These are phyloP conservation scores for Jacaranda copaia DNA, from an alignment of 257 asterid species.

Conservation along the genomic window DNA sequence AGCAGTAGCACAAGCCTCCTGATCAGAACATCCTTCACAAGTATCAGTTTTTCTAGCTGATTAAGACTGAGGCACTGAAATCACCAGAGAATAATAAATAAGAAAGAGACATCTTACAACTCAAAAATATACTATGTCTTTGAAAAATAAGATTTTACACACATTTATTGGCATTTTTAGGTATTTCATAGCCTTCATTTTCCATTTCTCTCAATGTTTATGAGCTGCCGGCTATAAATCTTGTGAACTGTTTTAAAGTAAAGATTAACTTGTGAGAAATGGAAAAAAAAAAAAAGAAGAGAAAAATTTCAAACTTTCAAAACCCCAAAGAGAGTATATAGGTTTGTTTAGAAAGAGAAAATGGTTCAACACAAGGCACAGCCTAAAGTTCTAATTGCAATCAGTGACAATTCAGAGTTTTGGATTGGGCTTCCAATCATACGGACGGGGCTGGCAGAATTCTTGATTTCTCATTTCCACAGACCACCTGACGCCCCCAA, in stretches of 20 bases:
- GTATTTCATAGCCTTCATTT: constrained; percentile 50
- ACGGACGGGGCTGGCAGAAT: not conserved
- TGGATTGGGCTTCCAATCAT: not conserved
- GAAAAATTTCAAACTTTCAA: not conserved
- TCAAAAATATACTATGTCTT: not conserved
- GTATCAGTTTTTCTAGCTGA: constrained; percentile 84
- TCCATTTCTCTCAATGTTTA: constrained; percentile 24
- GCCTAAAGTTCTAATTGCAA: not conserved
- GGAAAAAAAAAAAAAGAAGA: not conserved
- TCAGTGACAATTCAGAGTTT: not conserved
- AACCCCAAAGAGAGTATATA: constrained; percentile 18
- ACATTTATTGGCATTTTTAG: constrained; percentile 77
- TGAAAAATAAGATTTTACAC: constrained; percentile 19
- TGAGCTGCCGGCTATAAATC: not conserved
- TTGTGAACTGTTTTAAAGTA: not conserved
- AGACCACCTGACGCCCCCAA: not conserved
- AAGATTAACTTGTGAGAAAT: constrained; percentile 17
- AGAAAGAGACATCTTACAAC: not conserved
- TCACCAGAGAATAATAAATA: not conserved
- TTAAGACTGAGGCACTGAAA: constrained; percentile 80
- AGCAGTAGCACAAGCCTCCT: constrained; percentile 91
- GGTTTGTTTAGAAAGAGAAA: not conserved
- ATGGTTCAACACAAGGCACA: not conserved
- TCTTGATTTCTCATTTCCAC: not conserved
- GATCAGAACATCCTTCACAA: constrained; percentile 90